These are phyloP conservation scores for Gaeumannomyces tritici DNA, from an alignment of 2,329 filamentous ascomycete genomes.

Conservation along the genomic window DNA sequence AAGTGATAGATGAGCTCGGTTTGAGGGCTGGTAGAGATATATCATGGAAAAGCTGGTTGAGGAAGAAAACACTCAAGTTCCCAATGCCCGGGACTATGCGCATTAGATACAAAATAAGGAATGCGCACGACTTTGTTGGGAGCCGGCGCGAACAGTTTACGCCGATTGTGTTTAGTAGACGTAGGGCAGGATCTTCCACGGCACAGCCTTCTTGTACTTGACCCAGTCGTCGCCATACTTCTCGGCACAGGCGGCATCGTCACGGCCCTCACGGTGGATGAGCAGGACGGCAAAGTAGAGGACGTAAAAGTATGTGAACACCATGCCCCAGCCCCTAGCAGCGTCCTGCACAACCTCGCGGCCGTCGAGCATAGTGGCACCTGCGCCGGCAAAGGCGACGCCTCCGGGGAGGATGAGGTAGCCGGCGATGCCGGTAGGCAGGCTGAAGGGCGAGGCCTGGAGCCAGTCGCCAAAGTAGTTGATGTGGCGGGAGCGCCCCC, in stretches of 20 bases:
- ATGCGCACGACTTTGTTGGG: too few species aligned
- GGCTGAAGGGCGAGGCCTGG: constrained; percentile 76
- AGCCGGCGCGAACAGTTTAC: too few species aligned
- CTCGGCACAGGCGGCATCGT: constrained; percentile 80
- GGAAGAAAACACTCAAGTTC: too few species aligned
- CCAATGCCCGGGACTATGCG: too few species aligned
- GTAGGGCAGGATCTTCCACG: constrained; percentile 73
- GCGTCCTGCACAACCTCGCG: constrained; percentile 61
- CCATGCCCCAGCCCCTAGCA: constrained; percentile 72
- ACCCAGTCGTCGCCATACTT: constrained; percentile 96
- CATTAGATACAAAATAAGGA: too few species aligned
- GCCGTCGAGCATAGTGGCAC: constrained; percentile 48
- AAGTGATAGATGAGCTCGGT: too few species aligned
- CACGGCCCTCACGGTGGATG: constrained; percentile 74
- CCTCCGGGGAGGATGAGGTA: constrained; percentile 55
- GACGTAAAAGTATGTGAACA: constrained; percentile 91
- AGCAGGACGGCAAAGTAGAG: constrained; percentile 83
- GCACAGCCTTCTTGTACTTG: constrained; percentile 74
- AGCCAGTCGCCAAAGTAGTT: constrained; percentile 91
- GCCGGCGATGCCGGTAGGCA: constrained; percentile 73
- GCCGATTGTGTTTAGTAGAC: constrained; percentile 50
- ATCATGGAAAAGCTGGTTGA: too few species aligned
- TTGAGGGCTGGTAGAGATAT: too few species aligned
- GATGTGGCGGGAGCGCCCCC: constrained; percentile 79
- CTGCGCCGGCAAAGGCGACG: constrained; percentile 37